phyloP scores from a whole-genome alignment of 768 basidiomycete genomes.

The Pulveroboletus ravenelii region DNA sequence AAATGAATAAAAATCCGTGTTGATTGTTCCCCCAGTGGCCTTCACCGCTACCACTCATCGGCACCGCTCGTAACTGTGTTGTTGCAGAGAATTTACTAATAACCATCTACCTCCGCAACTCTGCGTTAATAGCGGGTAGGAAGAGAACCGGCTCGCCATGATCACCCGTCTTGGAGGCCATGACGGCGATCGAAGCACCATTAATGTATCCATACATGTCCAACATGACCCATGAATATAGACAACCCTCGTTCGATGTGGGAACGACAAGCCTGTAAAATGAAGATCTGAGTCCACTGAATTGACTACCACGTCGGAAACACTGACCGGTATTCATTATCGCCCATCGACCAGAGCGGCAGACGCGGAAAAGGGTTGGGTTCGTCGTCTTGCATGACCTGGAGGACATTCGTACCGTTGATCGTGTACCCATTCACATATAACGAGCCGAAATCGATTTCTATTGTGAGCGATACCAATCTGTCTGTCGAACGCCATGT shows the following conservation, averaged over 20 bases:
- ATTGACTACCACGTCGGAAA: not conserved
- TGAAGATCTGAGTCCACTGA: not conserved
- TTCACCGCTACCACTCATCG: too few species aligned
- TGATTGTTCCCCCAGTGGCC: too few species aligned
- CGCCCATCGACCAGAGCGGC: conserved; percentile 35
- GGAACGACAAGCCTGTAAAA: conserved; percentile 15
- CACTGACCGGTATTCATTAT: conserved; percentile 37
- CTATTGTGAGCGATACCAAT: conserved; percentile 25
- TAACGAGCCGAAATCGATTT: conserved; percentile 27
- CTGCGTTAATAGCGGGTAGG: conserved; percentile 11
- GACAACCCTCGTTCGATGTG: conserved; percentile 15
- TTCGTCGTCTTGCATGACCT: conserved; percentile 23
- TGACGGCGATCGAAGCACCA: conserved; percentile 19
- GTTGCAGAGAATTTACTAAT: too few species aligned
- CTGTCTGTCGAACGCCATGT: conserved; percentile 31
- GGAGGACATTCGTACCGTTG: conserved; percentile 33
- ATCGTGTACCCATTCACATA: conserved; percentile 32
- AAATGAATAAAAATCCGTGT: too few species aligned
- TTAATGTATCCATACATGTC: conserved; percentile 25
- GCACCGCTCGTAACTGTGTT: too few species aligned
- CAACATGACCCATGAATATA: conserved; percentile 17
- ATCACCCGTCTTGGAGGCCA: not conserved
- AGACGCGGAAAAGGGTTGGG: conserved; percentile 5
- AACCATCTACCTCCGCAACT: conserved; percentile 6
- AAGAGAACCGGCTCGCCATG: conserved; percentile 7